Evolutionary conservation across 345 rosid species (phyloP).

Genomic region (Moricandia moricandioides): DNA sequence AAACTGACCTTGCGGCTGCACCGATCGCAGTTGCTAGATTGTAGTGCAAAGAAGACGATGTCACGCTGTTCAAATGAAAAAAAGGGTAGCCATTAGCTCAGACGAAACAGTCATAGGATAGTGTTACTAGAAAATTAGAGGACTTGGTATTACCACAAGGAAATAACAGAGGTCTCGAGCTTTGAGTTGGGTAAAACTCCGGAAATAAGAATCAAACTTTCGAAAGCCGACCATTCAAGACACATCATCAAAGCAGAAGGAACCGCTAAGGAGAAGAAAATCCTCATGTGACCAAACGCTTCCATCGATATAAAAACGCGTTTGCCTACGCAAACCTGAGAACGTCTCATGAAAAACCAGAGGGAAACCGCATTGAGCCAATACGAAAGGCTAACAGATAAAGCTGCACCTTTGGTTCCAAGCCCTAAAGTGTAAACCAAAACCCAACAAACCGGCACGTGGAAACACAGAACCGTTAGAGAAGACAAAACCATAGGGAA

Average conservation of each 20-base stretch:
- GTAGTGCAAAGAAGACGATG: constrained; percentile 16
- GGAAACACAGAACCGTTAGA: constrained; percentile 2
- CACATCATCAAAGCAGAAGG: constrained; percentile 31
- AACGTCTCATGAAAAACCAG: constrained; percentile 6
- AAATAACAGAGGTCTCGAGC: constrained; percentile 52
- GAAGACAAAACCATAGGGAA: constrained; percentile 16
- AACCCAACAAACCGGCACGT: constrained; percentile 21
- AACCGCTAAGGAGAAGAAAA: constrained; percentile 14
- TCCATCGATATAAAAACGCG: neutral
- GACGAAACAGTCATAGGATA: neutral
- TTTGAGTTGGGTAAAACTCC: constrained; percentile 49
- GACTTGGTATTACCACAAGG: constrained; percentile 35
- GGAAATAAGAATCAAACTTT: constrained; percentile 40
- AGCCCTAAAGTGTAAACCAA: constrained; percentile 5
- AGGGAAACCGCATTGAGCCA: constrained; percentile 21
- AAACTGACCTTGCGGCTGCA: constrained; percentile 25
- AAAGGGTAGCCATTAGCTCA: neutral
- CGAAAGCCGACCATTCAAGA: constrained; percentile 61
- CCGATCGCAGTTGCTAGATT: constrained; percentile 3
- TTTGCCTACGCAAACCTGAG: constrained; percentile 2
- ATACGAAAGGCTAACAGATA: constrained; percentile 10
- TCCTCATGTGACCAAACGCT: constrained; percentile 4
- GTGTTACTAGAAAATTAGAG: neutral
- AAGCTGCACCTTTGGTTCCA: constrained; percentile 29
- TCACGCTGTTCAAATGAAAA: neutral